These are phyloP conservation scores for Malus hybrid DNA, from an alignment of 331 rosid species.

Conservation along the genomic window DNA sequence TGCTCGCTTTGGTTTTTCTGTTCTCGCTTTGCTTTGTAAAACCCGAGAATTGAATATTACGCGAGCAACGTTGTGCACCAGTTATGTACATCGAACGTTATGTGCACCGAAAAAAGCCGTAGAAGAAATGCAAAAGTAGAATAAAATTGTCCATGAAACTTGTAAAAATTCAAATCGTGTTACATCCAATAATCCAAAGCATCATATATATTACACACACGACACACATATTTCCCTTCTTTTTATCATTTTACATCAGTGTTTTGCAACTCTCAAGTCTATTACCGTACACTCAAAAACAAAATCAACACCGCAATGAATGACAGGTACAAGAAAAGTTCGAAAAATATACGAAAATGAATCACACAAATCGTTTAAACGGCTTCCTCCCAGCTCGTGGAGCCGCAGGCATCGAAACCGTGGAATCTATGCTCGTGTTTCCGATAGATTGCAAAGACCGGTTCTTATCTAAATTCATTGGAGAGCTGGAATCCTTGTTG, in stretches of 20 bases:
- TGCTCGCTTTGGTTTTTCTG: too few species aligned
- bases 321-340: slow-evolving; percentile 9
- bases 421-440: slow-evolving; percentile 73
- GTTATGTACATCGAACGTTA: too few species aligned
- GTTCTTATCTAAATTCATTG: slow-evolving; percentile 41
- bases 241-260: slow-evolving; percentile 30
- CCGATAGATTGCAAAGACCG: slow-evolving; percentile 61
- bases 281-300: slow-evolving; percentile 41
- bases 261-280: slow-evolving; percentile 35
- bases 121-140: too few species aligned
- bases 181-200: too few species aligned
- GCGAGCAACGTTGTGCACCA: too few species aligned
- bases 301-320: slow-evolving; percentile 27
- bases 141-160: too few species aligned
- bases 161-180: too few species aligned
- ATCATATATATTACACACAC: too few species aligned
- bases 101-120: too few species aligned
- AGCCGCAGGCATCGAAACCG: slow-evolving; percentile 54
- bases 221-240: background rate
- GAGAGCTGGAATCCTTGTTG: slow-evolving; percentile 42
- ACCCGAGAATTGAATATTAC: too few species aligned
- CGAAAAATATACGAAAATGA: slow-evolving; percentile 29
- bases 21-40: too few species aligned
- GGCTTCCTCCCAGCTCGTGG: slow-evolving; percentile 75
- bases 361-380: slow-evolving; percentile 97